Evolutionary conservation across 1,139 yeast species (phyloP).

Genomic region (Ogataea hybrid): DNA sequence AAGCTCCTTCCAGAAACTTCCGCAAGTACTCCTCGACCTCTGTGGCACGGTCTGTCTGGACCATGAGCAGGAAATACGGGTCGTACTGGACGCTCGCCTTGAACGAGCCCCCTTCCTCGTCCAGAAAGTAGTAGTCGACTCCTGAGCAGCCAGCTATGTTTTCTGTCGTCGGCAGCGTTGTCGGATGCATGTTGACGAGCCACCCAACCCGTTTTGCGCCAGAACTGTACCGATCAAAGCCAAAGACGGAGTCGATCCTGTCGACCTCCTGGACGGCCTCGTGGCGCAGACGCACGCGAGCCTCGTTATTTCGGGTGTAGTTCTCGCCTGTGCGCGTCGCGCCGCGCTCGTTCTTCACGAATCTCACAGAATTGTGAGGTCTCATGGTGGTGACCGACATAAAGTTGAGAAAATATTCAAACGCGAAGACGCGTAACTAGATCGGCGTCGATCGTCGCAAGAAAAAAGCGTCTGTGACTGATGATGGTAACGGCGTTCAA

Average conservation of each 20-base stretch:
- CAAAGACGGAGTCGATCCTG: conserved; percentile 72
- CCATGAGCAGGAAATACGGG: conserved; percentile 83
- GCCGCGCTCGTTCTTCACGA: conserved; percentile 42
- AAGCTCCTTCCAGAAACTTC: conserved; percentile 58
- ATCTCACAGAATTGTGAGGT: conserved; percentile 57
- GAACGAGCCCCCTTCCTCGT: conserved; percentile 96
- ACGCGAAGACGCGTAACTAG: conserved; percentile 8
- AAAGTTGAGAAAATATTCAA: conserved; percentile 7
- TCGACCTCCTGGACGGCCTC: conserved; percentile 58
- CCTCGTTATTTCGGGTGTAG: conserved; percentile 13
- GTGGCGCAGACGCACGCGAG: conserved; percentile 23
- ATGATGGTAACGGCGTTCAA: no score
- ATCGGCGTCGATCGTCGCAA: conserved; percentile 7
- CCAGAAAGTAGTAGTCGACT: conserved; percentile 93
- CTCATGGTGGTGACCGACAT: conserved; percentile 33
- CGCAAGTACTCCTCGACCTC: conserved; percentile 87
- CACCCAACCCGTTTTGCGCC: conserved; percentile 81
- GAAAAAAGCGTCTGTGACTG: no score
- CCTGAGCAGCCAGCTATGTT: conserved; percentile 70
- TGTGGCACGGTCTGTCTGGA: conserved; percentile 62
- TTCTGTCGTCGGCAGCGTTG: conserved; percentile 54
- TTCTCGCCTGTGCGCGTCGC: conserved; percentile 8
- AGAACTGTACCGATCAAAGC: conserved; percentile 73
- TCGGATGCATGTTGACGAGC: conserved; percentile 82
- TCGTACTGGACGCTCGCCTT: conserved; percentile 80